phyloP scores from a whole-genome alignment of 2,329 filamentous ascomycete genomes.

The Bipolaris oryzae region DNA sequence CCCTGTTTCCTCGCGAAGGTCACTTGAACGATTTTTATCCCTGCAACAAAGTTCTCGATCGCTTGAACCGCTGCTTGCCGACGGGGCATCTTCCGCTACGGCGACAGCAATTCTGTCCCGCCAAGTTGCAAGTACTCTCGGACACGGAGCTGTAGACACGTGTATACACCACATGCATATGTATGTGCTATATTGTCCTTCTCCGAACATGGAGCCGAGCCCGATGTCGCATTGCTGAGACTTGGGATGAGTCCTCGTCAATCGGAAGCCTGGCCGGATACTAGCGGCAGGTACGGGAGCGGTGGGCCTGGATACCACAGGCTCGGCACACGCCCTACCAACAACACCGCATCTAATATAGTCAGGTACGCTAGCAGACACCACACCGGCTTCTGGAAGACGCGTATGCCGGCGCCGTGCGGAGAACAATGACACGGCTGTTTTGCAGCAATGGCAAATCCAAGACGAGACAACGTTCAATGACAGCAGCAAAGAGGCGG shows the following conservation, averaged over 20 bases:
- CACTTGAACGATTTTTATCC: slow-evolving; percentile 26
- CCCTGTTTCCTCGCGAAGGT: slow-evolving; percentile 23
- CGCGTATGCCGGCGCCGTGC: slow-evolving; percentile 11
- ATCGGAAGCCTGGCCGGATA: slow-evolving; percentile 32
- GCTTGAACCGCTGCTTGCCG: slow-evolving; percentile 32
- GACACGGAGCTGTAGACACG: slow-evolving; percentile 9
- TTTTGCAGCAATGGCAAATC: neutral
- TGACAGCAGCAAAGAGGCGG: neutral
- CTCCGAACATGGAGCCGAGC: neutral
- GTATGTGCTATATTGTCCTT: no score
- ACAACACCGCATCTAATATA: slow-evolving; percentile 1
- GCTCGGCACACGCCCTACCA: slow-evolving; percentile 30
- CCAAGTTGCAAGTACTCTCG: neutral
- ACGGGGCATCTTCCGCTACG: neutral
- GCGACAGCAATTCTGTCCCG: neutral
- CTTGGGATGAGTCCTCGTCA: slow-evolving; percentile 5
- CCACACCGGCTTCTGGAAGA: slow-evolving; percentile 14
- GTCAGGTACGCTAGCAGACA: slow-evolving; percentile 16
- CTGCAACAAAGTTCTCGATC: slow-evolving; percentile 20
- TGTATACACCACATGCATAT: neutral
- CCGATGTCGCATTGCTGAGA: slow-evolving; percentile 7
- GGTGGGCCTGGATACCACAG: slow-evolving; percentile 25
- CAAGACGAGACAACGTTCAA: neutral
- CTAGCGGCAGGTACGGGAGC: slow-evolving; percentile 21
- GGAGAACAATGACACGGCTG: neutral